Percentiles rank a stretch among this genome's conserved stretches.
These are phyloP conservation scores for Pseudozyma sp. DNA, from an alignment of 1,284 basidiomycete genomes.

Conservation along the genomic window DNA sequence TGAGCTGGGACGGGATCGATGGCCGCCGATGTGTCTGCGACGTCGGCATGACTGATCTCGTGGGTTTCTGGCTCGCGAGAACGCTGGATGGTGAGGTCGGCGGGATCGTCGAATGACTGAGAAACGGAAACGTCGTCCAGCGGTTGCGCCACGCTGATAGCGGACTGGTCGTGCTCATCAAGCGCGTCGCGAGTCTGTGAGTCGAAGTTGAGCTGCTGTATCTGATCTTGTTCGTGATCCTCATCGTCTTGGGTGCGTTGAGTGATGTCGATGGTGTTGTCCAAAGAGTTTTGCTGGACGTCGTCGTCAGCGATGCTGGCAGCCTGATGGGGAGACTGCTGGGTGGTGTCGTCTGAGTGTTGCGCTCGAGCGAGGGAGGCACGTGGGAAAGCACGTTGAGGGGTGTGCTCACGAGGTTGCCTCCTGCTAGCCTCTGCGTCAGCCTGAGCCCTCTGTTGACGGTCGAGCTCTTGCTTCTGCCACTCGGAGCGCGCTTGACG, in stretches of 20 bases:
- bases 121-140: constrained; percentile 16
- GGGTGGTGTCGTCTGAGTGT: constrained; percentile 1
- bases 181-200: background rate
- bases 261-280: constrained; percentile 18
- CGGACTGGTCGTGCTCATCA: constrained; percentile 3
- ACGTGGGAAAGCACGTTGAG: constrained; percentile 17
- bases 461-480: constrained; percentile 34
- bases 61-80: constrained; percentile 10
- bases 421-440: constrained; percentile 15
- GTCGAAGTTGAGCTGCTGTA: constrained; percentile 12
- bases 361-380: constrained; percentile 14
- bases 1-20: constrained; percentile 11
- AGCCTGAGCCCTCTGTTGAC: constrained; percentile 19
- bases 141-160: background rate
- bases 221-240: constrained; percentile 14
- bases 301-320: constrained; percentile 6
- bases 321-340: background rate
- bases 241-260: constrained; percentile 1
- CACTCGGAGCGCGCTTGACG: constrained; percentile 31
- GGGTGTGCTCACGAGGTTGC: constrained; percentile 12
- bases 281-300: constrained; percentile 12
- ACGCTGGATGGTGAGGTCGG: constrained; percentile 29
- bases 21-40: constrained; percentile 36
- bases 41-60: background rate
- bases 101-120: constrained; percentile 9